A percentile compares a stretch with the other conserved stretches of the same genome.
These are phyloP conservation scores for Metarhizium robertsii DNA, from an alignment of 2,329 filamentous ascomycete genomes.

Conservation along the genomic window DNA sequence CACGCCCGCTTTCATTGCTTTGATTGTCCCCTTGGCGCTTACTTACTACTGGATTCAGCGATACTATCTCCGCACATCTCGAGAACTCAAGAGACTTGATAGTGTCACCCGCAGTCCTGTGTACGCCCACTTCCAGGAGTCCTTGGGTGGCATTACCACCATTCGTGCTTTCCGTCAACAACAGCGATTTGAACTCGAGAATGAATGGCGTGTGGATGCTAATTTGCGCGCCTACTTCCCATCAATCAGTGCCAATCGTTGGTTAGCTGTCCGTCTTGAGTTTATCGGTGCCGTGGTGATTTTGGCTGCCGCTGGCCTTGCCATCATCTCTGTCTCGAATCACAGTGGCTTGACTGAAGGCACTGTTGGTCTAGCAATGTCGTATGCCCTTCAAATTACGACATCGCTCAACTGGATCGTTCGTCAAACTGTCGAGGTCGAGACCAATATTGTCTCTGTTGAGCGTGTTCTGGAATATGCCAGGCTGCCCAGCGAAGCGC, in stretches of 20 bases:
- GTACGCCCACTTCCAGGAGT: slow-evolving; percentile 97
- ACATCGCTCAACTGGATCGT: slow-evolving; percentile 99
- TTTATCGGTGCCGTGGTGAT: slow-evolving; percentile 95
- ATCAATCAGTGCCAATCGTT: slow-evolving; percentile 87
- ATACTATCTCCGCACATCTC: slow-evolving; percentile 92
- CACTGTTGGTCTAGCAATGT: slow-evolving; percentile 87
- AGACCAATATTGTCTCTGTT: slow-evolving; percentile 99
- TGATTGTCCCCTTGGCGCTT: slow-evolving; percentile 72
- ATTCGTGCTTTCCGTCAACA: slow-evolving; percentile 93
- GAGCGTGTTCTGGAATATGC: slow-evolving; percentile 97
- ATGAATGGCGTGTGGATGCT: slow-evolving; percentile 93
- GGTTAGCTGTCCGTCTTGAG: slow-evolving; percentile 90
- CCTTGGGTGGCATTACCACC: slow-evolving; percentile 84
- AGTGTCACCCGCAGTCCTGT: slow-evolving; percentile 94
- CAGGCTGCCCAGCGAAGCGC: slow-evolving; percentile 80
- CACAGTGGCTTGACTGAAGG: slow-evolving; percentile 58
- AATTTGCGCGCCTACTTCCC: slow-evolving; percentile 94
- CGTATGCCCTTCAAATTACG: slow-evolving; percentile 93
- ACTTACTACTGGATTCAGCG: slow-evolving; percentile 91
- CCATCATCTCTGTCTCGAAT: slow-evolving; percentile 69
- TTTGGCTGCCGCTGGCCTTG: slow-evolving; percentile 70
- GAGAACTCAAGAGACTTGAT: slow-evolving; percentile 91
- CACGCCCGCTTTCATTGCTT: slow-evolving; percentile 68
- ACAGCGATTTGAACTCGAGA: slow-evolving; percentile 78
- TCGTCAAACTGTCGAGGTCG: slow-evolving; percentile 96